Percentiles rank a stretch among this genome's conserved stretches.
These are phyloP conservation scores for Meripilus lineatus DNA, from an alignment of 1,284 basidiomycete species.

Conservation along the genomic window DNA sequence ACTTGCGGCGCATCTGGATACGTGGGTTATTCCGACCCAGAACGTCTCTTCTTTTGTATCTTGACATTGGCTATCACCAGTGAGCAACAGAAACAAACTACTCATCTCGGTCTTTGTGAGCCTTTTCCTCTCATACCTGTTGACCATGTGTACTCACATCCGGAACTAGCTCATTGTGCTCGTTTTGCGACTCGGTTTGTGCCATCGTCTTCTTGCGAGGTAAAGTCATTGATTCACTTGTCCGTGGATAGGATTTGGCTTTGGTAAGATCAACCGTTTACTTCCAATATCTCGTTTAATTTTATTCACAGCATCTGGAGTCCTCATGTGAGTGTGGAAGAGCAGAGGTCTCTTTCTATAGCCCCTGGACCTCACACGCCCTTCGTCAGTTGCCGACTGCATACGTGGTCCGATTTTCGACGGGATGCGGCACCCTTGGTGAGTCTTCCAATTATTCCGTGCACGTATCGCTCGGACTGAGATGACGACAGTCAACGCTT, in stretches of 20 bases:
- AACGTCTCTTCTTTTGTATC: neutral
- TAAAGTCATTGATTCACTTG: too few species aligned
- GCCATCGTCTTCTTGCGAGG: neutral
- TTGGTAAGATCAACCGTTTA: neutral
- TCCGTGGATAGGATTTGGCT: too few species aligned
- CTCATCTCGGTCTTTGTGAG: neutral
- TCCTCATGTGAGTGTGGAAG: neutral
- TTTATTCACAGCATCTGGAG: neutral
- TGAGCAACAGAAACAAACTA: conserved; percentile 1
- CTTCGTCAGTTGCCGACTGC: too few species aligned
- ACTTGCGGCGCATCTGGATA: conserved; percentile 4
- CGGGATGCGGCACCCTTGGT: too few species aligned
- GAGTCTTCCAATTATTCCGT: neutral
- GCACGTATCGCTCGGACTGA: too few species aligned
- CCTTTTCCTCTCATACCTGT: neutral
- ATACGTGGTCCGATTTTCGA: too few species aligned
- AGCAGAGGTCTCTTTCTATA: neutral
- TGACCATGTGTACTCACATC: neutral
- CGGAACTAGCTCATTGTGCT: neutral
- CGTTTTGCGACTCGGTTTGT: too few species aligned
- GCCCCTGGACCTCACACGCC: too few species aligned
- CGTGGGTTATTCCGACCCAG: neutral
- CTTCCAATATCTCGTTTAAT: neutral
- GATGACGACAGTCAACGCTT: conserved; percentile 37
- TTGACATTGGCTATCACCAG: neutral